These are phyloP conservation scores for Fusarium temperatum DNA, from an alignment of 2,329 filamentous ascomycete genomes.

Conservation along the genomic window DNA sequence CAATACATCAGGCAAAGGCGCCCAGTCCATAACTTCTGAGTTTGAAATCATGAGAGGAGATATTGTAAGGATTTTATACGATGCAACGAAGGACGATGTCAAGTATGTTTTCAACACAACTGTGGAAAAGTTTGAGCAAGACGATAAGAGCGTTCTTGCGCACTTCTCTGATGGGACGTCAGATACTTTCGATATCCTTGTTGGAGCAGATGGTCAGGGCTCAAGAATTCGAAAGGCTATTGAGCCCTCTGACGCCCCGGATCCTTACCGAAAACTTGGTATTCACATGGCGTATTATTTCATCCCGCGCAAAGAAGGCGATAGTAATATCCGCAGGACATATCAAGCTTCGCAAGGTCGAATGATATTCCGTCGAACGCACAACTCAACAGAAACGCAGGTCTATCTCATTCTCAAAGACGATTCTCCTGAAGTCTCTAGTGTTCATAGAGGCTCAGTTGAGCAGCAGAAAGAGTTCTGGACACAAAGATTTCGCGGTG, in stretches of 20 bases:
- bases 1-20: constrained; percentile 29
- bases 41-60: constrained; percentile 66
- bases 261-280: constrained; percentile 33
- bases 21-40: constrained; percentile 55
- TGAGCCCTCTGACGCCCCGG: background rate
- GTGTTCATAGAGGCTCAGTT: constrained; percentile 4
- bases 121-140: constrained; percentile 18
- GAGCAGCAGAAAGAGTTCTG: constrained; percentile 31
- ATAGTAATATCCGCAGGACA: constrained; percentile 22
- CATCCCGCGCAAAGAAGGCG: constrained; percentile 13
- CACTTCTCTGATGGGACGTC: constrained; percentile 18
- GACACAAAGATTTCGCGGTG: constrained; percentile 1
- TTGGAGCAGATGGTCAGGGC: constrained; percentile 25
- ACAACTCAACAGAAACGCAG: constrained; percentile 25
- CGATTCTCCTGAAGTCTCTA: background rate
- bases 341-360: constrained; percentile 9
- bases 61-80: constrained; percentile 55
- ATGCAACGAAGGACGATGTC: constrained; percentile 5
- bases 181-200: constrained; percentile 15
- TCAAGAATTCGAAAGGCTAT: constrained; percentile 24
- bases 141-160: constrained; percentile 14
- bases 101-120: constrained; percentile 15
- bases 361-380: constrained; percentile 29
- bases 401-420: constrained; percentile 28
- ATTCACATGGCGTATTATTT: constrained; percentile 32